Conservation (phyloP, 352 stramenopile species). For the Phytophthora fragariaefolia region DNA sequence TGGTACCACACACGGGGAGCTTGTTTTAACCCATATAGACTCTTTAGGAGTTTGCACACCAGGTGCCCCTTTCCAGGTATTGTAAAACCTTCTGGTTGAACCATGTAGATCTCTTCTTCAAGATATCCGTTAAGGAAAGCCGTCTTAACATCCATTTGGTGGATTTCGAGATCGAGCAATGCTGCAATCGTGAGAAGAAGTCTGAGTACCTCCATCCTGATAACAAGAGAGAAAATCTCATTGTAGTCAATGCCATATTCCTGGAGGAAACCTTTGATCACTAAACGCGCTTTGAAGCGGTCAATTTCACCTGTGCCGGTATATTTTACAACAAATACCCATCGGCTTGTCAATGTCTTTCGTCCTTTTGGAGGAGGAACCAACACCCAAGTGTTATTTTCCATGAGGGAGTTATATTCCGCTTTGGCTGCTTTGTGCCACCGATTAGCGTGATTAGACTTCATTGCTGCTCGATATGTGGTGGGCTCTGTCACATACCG, state of each 20-base stretch:
- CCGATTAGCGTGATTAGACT: slow-evolving; percentile 9
- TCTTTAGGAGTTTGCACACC: slow-evolving; percentile 20
- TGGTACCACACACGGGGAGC: slow-evolving; percentile 18
- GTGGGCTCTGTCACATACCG: slow-evolving; percentile 13
- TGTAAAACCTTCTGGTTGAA: slow-evolving; percentile 20
- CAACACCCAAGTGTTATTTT: slow-evolving; percentile 9
- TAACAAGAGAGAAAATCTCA: too few relatives aligned
- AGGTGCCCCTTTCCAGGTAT: slow-evolving; percentile 17
- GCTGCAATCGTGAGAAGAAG: too few relatives aligned
- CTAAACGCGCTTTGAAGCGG: neutral
- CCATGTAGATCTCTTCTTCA: too few relatives aligned
- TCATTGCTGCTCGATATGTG: slow-evolving; percentile 6
- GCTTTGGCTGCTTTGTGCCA: slow-evolving; percentile 10
- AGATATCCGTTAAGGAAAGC: slow-evolving; percentile 27
- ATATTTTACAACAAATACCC: slow-evolving; percentile 14
- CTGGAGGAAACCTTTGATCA: too few relatives aligned
- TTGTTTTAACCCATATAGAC: slow-evolving; percentile 24
- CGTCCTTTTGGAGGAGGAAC: slow-evolving; percentile 6
- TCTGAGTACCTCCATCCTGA: too few relatives aligned
- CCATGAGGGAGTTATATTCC: slow-evolving; percentile 13
- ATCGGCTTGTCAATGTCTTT: slow-evolving; percentile 12
- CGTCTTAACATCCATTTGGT: slow-evolving; percentile 39
- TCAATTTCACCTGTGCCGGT: slow-evolving; percentile 8
- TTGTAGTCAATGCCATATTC: too few relatives aligned
- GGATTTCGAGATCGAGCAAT: slow-evolving; percentile 20